Evolutionary conservation across 2,329 filamentous ascomycete genomes (phyloP).

Genomic region (Spiromastix sp.): DNA sequence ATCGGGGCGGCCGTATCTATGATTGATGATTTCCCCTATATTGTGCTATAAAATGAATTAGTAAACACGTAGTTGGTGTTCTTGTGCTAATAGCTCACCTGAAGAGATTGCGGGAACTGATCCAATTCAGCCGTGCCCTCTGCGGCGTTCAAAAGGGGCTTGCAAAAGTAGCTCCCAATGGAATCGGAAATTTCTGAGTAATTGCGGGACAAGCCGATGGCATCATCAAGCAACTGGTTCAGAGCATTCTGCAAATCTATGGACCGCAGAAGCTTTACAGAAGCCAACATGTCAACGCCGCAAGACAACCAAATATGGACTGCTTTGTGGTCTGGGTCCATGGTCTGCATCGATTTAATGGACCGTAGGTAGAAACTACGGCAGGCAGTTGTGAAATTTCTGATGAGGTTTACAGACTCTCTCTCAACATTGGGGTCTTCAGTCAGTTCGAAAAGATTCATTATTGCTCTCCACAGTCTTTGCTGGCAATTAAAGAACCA

Average conservation of each 20-base stretch:
- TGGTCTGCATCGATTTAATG: constrained; percentile 11
- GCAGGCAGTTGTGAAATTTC: constrained; percentile 19
- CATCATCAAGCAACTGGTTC: constrained; percentile 19
- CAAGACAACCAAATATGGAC: constrained; percentile 21
- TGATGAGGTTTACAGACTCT: constrained; percentile 12
- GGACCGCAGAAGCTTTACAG: constrained; percentile 15
- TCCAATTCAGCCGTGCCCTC: constrained; percentile 12
- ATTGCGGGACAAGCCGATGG: constrained; percentile 13
- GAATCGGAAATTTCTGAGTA: constrained; percentile 14
- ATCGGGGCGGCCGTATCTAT: too few species aligned
- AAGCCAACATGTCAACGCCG: constrained; percentile 20
- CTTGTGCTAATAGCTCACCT: constrained; percentile 18
- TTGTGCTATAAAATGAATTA: too few species aligned
- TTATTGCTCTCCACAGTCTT: constrained; percentile 22
- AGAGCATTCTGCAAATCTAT: constrained; percentile 21
- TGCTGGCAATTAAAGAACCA: constrained; percentile 25
- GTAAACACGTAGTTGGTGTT: constrained; percentile 7
- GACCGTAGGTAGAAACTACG: constrained; percentile 15
- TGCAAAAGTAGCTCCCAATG: constrained; percentile 18
- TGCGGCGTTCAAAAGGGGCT: constrained; percentile 16
- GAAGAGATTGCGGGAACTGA: constrained; percentile 20
- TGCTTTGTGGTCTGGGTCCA: constrained; percentile 18
- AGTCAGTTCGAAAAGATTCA: constrained; percentile 18
- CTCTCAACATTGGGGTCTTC: constrained; percentile 11
- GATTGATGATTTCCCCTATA: too few species aligned